Evolutionary conservation across 768 basidiomycete genomes (phyloP), one percentile per base, ranked within the genome.

Genomic region (Fomitopsis pulvina): DNA sequence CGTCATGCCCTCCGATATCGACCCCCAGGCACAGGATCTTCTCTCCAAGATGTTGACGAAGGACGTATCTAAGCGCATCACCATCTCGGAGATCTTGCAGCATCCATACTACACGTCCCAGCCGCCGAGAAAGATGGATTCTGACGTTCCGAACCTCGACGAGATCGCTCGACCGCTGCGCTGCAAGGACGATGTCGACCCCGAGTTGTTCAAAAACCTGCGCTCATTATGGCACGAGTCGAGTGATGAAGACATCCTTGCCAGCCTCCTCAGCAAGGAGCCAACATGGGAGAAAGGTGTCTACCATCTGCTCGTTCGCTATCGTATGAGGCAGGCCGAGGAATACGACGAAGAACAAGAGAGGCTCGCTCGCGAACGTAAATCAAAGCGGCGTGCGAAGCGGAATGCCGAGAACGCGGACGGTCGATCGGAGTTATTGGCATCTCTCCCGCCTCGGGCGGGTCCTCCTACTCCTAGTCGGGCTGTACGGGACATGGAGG

Each of bases 281-380:
- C 81, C 81, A 45, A 94, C 87, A 25, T 94, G 92, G 88, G 92
- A 98, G 65, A 97, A 99, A 68, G 91, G 90, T 0, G 88, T 98
- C 42, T 99, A 99, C 66, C 84, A 89, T 61, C 70, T 97, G 4
- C 75, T 99, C n/a, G 73, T 85, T 48, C 81, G 81, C 55, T 97
- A 96, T 68, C 81, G 93, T 39, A 77, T 78, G 44, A 80, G 76
- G 56, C 81, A 83, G 48, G 64, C 90, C 38, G 85, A 88, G 60
- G 77, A 83, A 54, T 87, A 80, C 63, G 81, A 85, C 50, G 85
- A 86, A 48, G 85, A 86, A 43, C 81, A 87, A 50, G 75, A 80
- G 50, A 52, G 43, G 29, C 51, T 71, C 28, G 66, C 66, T 20
- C 60, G 59, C 22, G 67, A 58, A 63, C 54, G 43, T 64, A 68